Percentiles rank a stretch among this genome's conserved stretches.
Conservation (phyloP, 768 basidiomycete species). For the Rhodotorula paludigena region DNA sequence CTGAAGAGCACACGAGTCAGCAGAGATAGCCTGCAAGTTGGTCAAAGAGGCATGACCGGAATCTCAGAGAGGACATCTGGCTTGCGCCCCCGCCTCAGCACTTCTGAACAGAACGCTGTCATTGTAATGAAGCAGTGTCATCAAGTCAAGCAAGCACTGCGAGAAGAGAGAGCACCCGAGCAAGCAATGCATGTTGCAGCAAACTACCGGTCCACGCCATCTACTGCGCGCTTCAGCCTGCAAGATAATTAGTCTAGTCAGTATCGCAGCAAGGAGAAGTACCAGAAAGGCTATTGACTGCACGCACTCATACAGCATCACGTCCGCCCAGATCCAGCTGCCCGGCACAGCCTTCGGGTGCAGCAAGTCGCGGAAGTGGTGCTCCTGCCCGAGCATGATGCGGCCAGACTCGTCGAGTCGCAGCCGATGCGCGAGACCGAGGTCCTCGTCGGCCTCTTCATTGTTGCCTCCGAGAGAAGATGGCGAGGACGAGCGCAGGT, state of each 20-base stretch:
- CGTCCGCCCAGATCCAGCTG: conserved; percentile 35
- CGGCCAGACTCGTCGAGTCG: conserved; percentile 27
- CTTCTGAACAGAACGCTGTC: too few relatives aligned
- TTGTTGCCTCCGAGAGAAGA: not conserved
- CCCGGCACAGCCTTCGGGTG: conserved; percentile 37
- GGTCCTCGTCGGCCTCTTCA: conserved; percentile 10
- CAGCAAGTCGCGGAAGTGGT: conserved; percentile 35
- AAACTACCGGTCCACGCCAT: conserved; percentile 13
- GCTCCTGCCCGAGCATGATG: conserved; percentile 37
- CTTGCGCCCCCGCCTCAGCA: too few relatives aligned
- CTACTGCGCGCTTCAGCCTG: conserved; percentile 17
- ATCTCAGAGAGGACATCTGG: too few relatives aligned
- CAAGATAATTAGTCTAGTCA: too few relatives aligned
- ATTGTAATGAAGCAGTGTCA: too few relatives aligned
- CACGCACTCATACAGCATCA: conserved; percentile 39
- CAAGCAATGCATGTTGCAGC: too few relatives aligned
- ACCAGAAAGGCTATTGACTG: not conserved
- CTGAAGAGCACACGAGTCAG: too few relatives aligned
- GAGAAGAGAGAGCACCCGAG: too few relatives aligned
- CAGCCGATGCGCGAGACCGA: conserved; percentile 31
- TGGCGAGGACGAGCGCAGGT: conserved; percentile 18
- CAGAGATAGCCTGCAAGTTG: too few relatives aligned
- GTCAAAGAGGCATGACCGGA: too few relatives aligned
- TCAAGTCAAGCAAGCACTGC: too few relatives aligned
- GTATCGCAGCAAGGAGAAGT: not conserved